Base-by-base conservation (phyloP, 139 green algal genomes). In the Diplosphaera chodatii region DNA sequence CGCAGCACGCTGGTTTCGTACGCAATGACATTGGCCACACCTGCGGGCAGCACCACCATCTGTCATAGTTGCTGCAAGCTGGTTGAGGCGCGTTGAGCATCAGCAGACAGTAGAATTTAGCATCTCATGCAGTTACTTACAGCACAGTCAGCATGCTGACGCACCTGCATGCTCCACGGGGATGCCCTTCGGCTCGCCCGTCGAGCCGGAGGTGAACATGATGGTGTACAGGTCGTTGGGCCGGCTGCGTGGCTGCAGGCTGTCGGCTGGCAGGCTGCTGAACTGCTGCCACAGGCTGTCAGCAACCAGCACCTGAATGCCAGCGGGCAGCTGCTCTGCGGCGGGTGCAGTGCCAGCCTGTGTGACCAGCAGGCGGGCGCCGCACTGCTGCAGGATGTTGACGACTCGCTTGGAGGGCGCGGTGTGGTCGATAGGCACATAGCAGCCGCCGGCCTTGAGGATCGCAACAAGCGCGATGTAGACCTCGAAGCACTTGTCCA, bases 131-230 rank as follows among this genome's bases (percentile, higher is more conserved):
- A n/a, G n/a, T n/a, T n/a, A n/a, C n/a, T n/a, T n/a, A n/a, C n/a
- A n/a, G n/a, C n/a, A n/a, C n/a, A n/a, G n/a, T n/a, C n/a, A n/a
- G n/a, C n/a, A n/a, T n/a, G n/a, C n/a, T n/a, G n/a, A n/a, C 4
- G 48, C 48, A 27, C 23, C 27, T 32, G 4, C 3, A 74, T 89
- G 84, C 22, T 23, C 34, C 21, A 88, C 48, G 20, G 69, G 32
- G n/a, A 85, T 72, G 59, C 83, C 82, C 75, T 91, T 91, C 40
- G 86, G 86, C 1, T 56, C 33, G 22, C 86, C 86, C 1, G 86
- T 91, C 0, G 75, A 83, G 29, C 86, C 86, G 16, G 74, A 84
- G 30, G 86, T 91, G 79, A 88, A 91, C 56, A 88, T 87, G 56
- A 84, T 75, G 76, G 87, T 86, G n/a, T 78, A 77, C 23, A 83